Evolutionary conservation across 345 rosid species (phyloP).

Genomic region (Leavenworthia alabamica): DNA sequence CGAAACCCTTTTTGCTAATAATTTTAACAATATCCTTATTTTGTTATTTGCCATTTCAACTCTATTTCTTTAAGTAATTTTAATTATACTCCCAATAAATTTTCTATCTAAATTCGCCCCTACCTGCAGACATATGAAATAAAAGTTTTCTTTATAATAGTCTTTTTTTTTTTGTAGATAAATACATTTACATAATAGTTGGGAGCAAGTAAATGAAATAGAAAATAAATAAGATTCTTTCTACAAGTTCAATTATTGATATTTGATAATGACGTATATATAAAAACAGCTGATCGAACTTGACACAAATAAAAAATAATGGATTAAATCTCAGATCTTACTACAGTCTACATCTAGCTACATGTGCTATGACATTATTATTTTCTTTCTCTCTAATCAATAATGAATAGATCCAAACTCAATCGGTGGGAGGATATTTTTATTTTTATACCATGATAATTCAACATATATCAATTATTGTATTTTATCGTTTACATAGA

Average conservation of each 20-base stretch:
- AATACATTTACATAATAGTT: neutral
- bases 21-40: too few relatives aligned
- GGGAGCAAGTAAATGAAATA: neutral
- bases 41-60: too few relatives aligned
- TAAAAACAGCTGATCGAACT: constrained; percentile 3
- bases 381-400: neutral
- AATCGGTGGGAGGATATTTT: neutral
- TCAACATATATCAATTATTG: constrained; percentile 18
- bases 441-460: neutral
- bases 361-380: constrained; percentile 31
- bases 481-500: neutral
- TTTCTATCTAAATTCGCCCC: too few relatives aligned
- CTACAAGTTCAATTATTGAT: constrained; percentile 23
- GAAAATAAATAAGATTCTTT: neutral
- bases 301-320: constrained; percentile 8
- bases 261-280: constrained; percentile 5
- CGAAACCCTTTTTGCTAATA: too few relatives aligned
- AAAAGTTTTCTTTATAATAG: too few relatives aligned
- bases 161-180: too few relatives aligned
- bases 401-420: constrained; percentile 9
- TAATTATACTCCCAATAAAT: too few relatives aligned
- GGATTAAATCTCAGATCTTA: constrained; percentile 32
- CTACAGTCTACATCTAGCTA: constrained; percentile 26
- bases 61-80: too few relatives aligned
- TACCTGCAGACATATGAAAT: too few relatives aligned